These are phyloP conservation scores for Apiotrichum laibachii DNA, from an alignment of 1,284 basidiomycete genomes.

Conservation along the genomic window DNA sequence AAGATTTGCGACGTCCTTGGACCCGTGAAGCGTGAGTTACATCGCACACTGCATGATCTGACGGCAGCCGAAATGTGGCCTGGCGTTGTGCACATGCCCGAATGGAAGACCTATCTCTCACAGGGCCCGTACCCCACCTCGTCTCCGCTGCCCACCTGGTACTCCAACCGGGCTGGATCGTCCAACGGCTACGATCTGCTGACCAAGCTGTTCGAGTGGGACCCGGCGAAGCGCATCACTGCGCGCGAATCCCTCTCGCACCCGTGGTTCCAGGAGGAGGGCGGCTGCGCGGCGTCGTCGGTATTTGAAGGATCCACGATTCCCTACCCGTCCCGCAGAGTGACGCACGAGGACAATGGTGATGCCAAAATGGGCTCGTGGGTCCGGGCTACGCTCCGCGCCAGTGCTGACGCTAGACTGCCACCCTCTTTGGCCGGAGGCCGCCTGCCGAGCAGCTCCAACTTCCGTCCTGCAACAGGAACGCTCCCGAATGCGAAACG, in stretches of 20 bases:
- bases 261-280: slow-evolving; percentile 55
- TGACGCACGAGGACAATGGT: slow-evolving; percentile 57
- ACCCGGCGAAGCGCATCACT: slow-evolving; percentile 80
- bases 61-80: slow-evolving; percentile 73
- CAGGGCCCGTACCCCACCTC: slow-evolving; percentile 58
- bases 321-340: slow-evolving; percentile 54
- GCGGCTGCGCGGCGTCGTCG: slow-evolving; percentile 46
- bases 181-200: slow-evolving; percentile 73
- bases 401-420: slow-evolving; percentile 25
- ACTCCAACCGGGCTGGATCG: slow-evolving; percentile 58
- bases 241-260: slow-evolving; percentile 78
- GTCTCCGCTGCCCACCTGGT: slow-evolving; percentile 61
- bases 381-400: slow-evolving; percentile 20
- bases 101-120: slow-evolving; percentile 76
- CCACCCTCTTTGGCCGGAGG: slow-evolving; percentile 41
- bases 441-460: slow-evolving; percentile 42
- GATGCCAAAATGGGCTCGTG: slow-evolving; percentile 53
- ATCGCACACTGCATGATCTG: not conserved
- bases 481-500: slow-evolving; percentile 27
- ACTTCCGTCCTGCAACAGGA: slow-evolving; percentile 42
- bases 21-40: slow-evolving; percentile 68
- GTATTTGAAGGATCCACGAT: slow-evolving; percentile 50
- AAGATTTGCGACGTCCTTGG: slow-evolving; percentile 95
- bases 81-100: slow-evolving; percentile 78
- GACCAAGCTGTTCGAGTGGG: slow-evolving; percentile 77